These are phyloP conservation scores for Fusarium metavorans DNA, from an alignment of 2,329 filamentous ascomycete genomes.

Conservation along the genomic window DNA sequence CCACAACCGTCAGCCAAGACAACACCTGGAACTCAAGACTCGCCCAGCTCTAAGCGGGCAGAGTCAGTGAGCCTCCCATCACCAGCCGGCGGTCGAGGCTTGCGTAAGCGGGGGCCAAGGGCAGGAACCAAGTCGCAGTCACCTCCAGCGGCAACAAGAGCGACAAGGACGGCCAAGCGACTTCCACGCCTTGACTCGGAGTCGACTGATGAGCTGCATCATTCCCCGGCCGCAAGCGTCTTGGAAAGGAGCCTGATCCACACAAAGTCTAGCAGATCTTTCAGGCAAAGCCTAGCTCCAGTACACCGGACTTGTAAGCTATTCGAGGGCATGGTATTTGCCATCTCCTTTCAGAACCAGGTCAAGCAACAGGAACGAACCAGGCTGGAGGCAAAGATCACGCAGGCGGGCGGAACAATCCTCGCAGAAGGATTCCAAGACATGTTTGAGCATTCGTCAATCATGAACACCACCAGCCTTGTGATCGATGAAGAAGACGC, in stretches of 20 bases:
- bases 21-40: conserved; percentile 52
- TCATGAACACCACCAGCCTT: conserved; percentile 50
- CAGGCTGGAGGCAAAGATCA: conserved; percentile 71
- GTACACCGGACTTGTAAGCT: conserved; percentile 53
- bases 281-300: conserved; percentile 44
- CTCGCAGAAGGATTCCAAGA: conserved; percentile 83
- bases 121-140: conserved; percentile 42
- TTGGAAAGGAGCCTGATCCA: conserved; percentile 54
- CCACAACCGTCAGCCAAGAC: conserved; percentile 53
- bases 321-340: conserved; percentile 88
- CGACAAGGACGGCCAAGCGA: conserved; percentile 37
- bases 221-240: conserved; percentile 52
- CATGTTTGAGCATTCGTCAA: conserved; percentile 71
- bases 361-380: conserved; percentile 55
- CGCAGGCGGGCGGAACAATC: conserved; percentile 77
- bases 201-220: conserved; percentile 63
- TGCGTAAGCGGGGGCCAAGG: conserved; percentile 31
- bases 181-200: conserved; percentile 51
- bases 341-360: conserved; percentile 76
- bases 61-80: conserved; percentile 42
- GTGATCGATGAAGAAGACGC: conserved; percentile 46
- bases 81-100: conserved; percentile 32
- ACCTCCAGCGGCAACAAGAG: conserved; percentile 41
- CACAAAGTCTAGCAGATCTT: conserved; percentile 43
- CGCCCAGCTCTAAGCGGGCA: conserved; percentile 38